Evolutionary conservation across 208 protist species (phyloP), one percentile per base, ranked within the genome.

Genomic region (Blechomonas ayalai): DNA sequence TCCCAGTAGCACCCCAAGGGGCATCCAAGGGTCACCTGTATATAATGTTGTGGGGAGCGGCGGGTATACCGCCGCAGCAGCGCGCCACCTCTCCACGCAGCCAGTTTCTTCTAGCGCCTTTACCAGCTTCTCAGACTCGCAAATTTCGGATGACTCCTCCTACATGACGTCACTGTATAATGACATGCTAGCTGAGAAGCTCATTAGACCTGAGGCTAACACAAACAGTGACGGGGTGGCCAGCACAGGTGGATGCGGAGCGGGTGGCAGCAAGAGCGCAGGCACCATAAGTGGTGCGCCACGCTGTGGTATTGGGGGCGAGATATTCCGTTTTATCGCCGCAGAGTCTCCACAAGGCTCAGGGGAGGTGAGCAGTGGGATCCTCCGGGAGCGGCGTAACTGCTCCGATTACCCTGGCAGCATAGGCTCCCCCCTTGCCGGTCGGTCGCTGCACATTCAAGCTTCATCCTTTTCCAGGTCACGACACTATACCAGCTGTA

Each of bases 81-180:
- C 13, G 1, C 41, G 33, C 32, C 32, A 24, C 22, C n/a, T n/a
- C n/a, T n/a, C n/a, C n/a, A n/a, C n/a, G n/a, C n/a, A n/a, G n/a
- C n/a, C n/a, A n/a, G 40, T 26, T 15, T 52, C 68, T 18, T 81
- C 75, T 0, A 77, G 66, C 45, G 53, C 59, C 13, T 57, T 55
- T 26, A 65, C 65, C 12, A 86, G 77, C 42, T 74, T 85, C 42
- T 73, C 63, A 4, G 82, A 91, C 36, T 91, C 82, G 19, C 64
- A 81, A 28, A 61, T 91, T 10, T 91, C 82, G 1, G 78, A 91
- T 45, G 82, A 91, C 55, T 87, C 78, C 8, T 71, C 68, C 3
- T 86, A 85, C 51, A 71, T 78, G 52, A 78, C 75, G 3, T 91
- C 82, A 13, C 66, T 91, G 19, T 91, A 91, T 58, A 88, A 82